These are phyloP conservation scores for Aspergillaceae sp. DNA, from an alignment of 2,329 filamentous ascomycete species.

Conservation along the genomic window DNA sequence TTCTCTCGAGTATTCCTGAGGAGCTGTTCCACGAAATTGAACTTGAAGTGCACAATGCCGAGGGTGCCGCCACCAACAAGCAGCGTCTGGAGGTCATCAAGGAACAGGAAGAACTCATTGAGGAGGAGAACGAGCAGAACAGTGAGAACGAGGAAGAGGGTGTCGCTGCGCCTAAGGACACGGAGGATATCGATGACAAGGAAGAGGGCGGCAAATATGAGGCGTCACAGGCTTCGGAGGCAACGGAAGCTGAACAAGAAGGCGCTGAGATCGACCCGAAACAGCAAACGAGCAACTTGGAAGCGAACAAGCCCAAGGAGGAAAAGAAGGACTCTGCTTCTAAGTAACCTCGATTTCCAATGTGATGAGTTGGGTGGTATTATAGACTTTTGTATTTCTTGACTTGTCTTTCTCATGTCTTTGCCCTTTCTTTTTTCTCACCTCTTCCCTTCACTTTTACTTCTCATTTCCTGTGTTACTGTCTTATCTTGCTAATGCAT, in stretches of 20 bases:
- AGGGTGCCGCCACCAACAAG: conserved; percentile 97
- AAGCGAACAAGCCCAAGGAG: conserved; percentile 10
- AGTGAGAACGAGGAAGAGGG: conserved; percentile 69
- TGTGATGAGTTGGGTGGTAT: conserved; percentile 1
- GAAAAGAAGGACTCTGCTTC: conserved; percentile 16
- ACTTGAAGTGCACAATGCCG: conserved; percentile 91
- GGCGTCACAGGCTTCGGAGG: conserved; percentile 43
- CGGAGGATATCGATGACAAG: conserved; percentile 90
- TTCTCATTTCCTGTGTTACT: conserved; percentile 8
- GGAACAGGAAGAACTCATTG: conserved; percentile 96
- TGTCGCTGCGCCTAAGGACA: conserved; percentile 68
- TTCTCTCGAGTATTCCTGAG: conserved; percentile 89
- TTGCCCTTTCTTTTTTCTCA: conserved; percentile 1
- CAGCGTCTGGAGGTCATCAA: conserved; percentile 95
- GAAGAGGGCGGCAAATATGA: conserved; percentile 54
- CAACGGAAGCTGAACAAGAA: conserved; percentile 35
- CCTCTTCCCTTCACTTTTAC: conserved; percentile 9
- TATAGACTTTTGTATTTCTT: conserved; percentile 10
- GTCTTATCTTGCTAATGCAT: conserved; percentile 15
- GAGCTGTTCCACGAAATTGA: conserved; percentile 99
- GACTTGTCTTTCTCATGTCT: conserved; percentile 3
- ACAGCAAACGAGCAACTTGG: conserved; percentile 6
- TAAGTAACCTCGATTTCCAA: conserved; percentile 7
- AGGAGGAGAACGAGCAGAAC: conserved; percentile 92
- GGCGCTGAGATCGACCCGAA: conserved; percentile 28